These are phyloP conservation scores for Penicillium sumatraense DNA, from an alignment of 2,329 filamentous ascomycete genomes.

Conservation along the genomic window DNA sequence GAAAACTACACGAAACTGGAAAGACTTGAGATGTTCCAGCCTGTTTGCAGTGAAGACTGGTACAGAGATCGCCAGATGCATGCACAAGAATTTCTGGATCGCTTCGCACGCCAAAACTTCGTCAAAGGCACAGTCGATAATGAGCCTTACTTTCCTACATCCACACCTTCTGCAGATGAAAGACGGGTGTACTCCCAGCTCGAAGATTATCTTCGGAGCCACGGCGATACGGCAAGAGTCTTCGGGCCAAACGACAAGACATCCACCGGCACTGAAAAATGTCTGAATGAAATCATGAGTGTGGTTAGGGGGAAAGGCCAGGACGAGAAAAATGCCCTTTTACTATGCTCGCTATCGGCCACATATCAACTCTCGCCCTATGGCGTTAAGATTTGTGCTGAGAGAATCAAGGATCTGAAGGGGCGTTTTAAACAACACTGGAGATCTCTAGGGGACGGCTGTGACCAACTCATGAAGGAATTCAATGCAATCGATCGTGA, in stretches of 20 bases:
- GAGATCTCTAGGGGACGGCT: too few species aligned
- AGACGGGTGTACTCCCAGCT: constrained; percentile 53
- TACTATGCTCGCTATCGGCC: not conserved
- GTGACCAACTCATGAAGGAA: too few species aligned
- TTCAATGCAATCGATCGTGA: too few species aligned
- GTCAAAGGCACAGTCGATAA: constrained; percentile 48
- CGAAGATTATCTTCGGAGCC: not conserved
- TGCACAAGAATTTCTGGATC: constrained; percentile 61
- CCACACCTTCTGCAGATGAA: constrained; percentile 54
- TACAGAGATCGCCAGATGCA: constrained; percentile 55
- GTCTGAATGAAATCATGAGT: not conserved
- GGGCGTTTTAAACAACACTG: not conserved
- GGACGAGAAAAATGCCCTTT: not conserved
- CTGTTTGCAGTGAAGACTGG: constrained; percentile 56
- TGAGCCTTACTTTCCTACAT: constrained; percentile 50
- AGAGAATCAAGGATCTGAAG: not conserved
- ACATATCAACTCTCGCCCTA: not conserved
- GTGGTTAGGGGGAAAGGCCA: not conserved
- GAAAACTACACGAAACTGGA: constrained; percentile 51
- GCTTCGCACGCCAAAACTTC: constrained; percentile 55
- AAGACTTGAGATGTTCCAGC: constrained; percentile 58
- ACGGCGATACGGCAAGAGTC: not conserved
- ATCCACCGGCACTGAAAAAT: not conserved
- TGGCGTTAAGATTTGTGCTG: not conserved
- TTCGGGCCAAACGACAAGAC: not conserved